Percentiles rank a stretch among this genome's conserved stretches.
These are phyloP conservation scores for Nothopassalora personata DNA, from an alignment of 2,329 filamentous ascomycete species.

Conservation along the genomic window DNA sequence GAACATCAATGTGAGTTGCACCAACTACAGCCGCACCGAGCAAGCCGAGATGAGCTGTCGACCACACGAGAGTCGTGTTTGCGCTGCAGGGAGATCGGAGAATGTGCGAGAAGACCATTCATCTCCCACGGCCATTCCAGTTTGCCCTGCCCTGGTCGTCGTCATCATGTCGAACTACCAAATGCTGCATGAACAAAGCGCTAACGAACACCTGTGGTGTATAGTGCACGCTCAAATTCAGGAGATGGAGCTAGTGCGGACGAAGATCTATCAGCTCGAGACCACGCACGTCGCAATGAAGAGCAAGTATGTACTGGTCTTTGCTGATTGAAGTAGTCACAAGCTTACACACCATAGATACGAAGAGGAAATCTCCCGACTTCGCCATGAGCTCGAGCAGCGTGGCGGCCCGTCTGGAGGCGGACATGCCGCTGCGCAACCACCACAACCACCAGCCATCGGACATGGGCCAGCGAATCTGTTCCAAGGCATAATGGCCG, in stretches of 20 bases:
- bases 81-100: background rate
- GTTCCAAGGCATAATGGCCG: constrained; percentile 94
- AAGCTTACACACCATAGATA: constrained; percentile 56
- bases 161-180: background rate
- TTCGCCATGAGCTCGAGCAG: constrained; percentile 81
- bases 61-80: background rate
- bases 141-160: background rate
- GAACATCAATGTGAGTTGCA: constrained; percentile 81
- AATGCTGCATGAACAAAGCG: constrained; percentile 1
- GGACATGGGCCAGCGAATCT: constrained; percentile 84
- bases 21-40: background rate
- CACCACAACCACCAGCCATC: constrained; percentile 78
- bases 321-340: background rate
- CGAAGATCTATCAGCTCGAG: constrained; percentile 90
- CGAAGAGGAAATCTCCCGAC: constrained; percentile 79
- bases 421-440: constrained; percentile 70
- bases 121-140: background rate
- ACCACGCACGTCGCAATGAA: constrained; percentile 84
- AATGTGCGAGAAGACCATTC: background rate
- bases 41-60: background rate
- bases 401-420: constrained; percentile 59
- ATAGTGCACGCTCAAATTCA: constrained; percentile 84
- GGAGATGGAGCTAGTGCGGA: constrained; percentile 89
- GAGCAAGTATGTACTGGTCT: constrained; percentile 63
- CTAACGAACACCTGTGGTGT: constrained; percentile 18